These are phyloP conservation scores for Monilinia polystroma DNA, from an alignment of 2,329 filamentous ascomycete genomes.

Conservation along the genomic window DNA sequence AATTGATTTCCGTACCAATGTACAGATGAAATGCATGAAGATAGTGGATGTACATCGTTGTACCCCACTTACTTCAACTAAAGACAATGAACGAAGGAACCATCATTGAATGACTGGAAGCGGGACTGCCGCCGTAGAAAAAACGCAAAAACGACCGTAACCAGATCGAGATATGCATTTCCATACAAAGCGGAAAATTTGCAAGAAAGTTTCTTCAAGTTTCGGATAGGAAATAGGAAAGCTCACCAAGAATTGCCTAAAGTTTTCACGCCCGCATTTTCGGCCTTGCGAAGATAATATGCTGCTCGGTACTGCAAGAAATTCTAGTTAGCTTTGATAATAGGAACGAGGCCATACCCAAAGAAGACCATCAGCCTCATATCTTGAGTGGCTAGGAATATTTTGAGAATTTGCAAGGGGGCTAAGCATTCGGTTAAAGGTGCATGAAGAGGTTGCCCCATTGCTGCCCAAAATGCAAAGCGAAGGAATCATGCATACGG, in stretches of 20 bases:
- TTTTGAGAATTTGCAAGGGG: slow-evolving; percentile 30
- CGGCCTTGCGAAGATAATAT: slow-evolving; percentile 88
- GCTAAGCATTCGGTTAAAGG: slow-evolving; percentile 19
- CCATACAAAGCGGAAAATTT: slow-evolving; percentile 1
- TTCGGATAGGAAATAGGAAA: slow-evolving; percentile 24
- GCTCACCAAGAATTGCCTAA: slow-evolving; percentile 92
- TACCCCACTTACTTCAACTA: slow-evolving; percentile 16
- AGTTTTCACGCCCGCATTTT: slow-evolving; percentile 83
- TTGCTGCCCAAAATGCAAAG: slow-evolving; percentile 49
- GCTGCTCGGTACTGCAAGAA: slow-evolving; percentile 68
- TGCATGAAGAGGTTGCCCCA: slow-evolving; percentile 33
- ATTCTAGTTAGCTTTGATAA: slow-evolving; percentile 6
- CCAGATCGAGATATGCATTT: slow-evolving; percentile 18
- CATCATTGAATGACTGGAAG: slow-evolving; percentile 27
- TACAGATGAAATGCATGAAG: slow-evolving; percentile 12
- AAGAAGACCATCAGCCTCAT: slow-evolving; percentile 48
- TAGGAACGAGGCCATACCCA: slow-evolving; percentile 2
- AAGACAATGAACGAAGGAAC: slow-evolving; percentile 27
- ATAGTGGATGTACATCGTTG: slow-evolving; percentile 16
- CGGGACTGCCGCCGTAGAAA: slow-evolving; percentile 21
- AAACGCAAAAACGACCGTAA: neutral
- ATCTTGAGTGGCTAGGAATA: slow-evolving; percentile 33
- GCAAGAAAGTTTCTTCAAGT: neutral
- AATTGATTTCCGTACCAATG: slow-evolving; percentile 19
- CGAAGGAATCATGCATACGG: slow-evolving; percentile 29